These are phyloP conservation scores for Kitagawia praeruptora DNA, from an alignment of 129 eudicot species.

Conservation along the genomic window DNA sequence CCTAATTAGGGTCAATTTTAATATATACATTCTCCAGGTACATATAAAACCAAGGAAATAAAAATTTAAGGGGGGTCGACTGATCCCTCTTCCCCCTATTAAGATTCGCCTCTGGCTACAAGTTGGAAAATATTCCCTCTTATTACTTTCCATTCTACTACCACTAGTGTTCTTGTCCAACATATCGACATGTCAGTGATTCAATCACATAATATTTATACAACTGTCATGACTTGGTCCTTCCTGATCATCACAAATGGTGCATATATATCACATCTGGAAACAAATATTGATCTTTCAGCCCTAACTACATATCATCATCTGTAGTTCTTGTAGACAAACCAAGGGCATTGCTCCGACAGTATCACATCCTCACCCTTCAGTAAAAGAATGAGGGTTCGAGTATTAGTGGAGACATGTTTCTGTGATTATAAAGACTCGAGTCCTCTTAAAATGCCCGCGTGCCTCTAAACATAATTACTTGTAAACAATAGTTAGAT, in stretches of 20 bases:
- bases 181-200: not conserved
- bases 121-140: not conserved
- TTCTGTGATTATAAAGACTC: not conserved
- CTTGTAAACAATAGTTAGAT: not conserved
- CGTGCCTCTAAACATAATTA: not conserved
- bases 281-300: not conserved
- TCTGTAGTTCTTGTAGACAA: not conserved
- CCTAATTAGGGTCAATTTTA: too few species aligned
- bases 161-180: slow-evolving; percentile 2
- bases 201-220: not conserved
- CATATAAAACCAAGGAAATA: too few species aligned
- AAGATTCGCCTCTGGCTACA: too few species aligned
- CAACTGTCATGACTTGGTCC: not conserved
- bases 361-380: not conserved
- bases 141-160: not conserved
- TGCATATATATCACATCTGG: not conserved
- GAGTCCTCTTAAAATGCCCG: not conserved
- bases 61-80: too few species aligned
- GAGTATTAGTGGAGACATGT: not conserved
- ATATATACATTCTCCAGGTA: too few species aligned
- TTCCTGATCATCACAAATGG: not conserved
- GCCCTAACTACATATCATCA: not conserved
- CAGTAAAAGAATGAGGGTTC: not conserved
- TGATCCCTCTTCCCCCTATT: too few species aligned
- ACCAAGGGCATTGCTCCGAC: not conserved